These are phyloP conservation scores for Hanseniaspora occidentalis DNA, from an alignment of 805 yeast genomes.

Conservation along the genomic window DNA sequence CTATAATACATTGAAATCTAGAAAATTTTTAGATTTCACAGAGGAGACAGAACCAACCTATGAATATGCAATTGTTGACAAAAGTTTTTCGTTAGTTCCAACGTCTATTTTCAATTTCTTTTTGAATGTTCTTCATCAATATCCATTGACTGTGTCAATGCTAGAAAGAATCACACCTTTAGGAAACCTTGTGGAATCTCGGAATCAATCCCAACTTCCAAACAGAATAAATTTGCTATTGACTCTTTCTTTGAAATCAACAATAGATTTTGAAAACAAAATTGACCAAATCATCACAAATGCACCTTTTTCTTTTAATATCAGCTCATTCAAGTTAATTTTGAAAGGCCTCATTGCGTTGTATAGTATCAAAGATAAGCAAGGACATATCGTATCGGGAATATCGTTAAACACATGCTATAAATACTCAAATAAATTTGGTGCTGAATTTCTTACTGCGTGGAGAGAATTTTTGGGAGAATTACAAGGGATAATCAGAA, in stretches of 20 bases:
- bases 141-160: constrained; percentile 8
- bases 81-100: not conserved
- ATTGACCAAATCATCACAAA: constrained; percentile 15
- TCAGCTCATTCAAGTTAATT: constrained; percentile 5
- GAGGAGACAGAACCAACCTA: constrained; percentile 10
- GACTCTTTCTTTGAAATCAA: constrained; percentile 13
- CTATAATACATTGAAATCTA: constrained; percentile 15
- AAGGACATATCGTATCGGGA: not conserved
- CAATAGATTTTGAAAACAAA: constrained; percentile 13
- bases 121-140: constrained; percentile 10
- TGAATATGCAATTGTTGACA: not conserved
- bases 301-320: constrained; percentile 4
- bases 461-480: not conserved
- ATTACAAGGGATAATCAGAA: no score
- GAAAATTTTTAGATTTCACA: constrained; percentile 18
- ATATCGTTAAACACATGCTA: not conserved
- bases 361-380: constrained; percentile 6
- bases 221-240: constrained; percentile 20
- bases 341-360: constrained; percentile 7
- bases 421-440: not conserved
- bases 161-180: constrained; percentile 20
- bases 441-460: no score
- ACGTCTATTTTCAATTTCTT: constrained; percentile 16
- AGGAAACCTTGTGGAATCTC: constrained; percentile 13
- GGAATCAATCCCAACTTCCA: constrained; percentile 13